A percentile compares a stretch with the other conserved stretches of the same genome.
Conservation (phyloP, 106 monocot genomes). For the Acorus calamus region DNA sequence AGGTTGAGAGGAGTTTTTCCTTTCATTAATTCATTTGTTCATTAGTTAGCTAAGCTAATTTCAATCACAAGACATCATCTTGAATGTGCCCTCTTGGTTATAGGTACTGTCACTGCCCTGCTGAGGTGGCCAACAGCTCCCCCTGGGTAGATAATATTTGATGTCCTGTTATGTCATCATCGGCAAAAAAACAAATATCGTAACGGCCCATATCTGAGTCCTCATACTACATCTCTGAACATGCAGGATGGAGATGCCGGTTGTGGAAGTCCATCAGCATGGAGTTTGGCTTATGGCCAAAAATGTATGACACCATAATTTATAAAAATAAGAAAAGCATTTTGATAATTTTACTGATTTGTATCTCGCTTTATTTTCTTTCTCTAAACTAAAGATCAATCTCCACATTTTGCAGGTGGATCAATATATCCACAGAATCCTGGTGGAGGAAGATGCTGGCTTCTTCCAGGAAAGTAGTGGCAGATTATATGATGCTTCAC, state of each 20-base stretch:
- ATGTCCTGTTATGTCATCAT: background rate
- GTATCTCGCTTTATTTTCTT: background rate
- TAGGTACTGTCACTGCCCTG: constrained; percentile 80
- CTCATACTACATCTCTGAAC: background rate
- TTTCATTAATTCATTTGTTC: background rate
- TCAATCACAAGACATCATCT: background rate
- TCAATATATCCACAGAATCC: constrained; percentile 78
- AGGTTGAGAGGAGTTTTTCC: constrained; percentile 34
- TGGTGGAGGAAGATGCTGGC: constrained; percentile 74
- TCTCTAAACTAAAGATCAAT: too few relatives aligned
- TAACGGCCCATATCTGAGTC: too few relatives aligned
- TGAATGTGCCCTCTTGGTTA: constrained; percentile 7
- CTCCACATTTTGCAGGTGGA: constrained; percentile 42
- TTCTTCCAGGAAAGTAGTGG: constrained; percentile 11
- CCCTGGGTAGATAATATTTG: constrained; percentile 39
- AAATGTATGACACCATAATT: constrained; percentile 48
- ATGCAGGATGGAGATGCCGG: constrained; percentile 87
- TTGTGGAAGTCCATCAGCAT: constrained; percentile 86
- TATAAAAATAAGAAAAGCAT: too few relatives aligned
- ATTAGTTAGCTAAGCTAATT: too few relatives aligned
- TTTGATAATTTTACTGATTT: too few relatives aligned
- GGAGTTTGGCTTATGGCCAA: constrained; percentile 92
- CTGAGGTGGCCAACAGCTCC: constrained; percentile 97
- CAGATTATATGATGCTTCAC: constrained; percentile 42
- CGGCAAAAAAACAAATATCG: too few relatives aligned